Conservation (phyloP, 2,329 filamentous ascomycete genomes). For the Fusarium ramigenum region DNA sequence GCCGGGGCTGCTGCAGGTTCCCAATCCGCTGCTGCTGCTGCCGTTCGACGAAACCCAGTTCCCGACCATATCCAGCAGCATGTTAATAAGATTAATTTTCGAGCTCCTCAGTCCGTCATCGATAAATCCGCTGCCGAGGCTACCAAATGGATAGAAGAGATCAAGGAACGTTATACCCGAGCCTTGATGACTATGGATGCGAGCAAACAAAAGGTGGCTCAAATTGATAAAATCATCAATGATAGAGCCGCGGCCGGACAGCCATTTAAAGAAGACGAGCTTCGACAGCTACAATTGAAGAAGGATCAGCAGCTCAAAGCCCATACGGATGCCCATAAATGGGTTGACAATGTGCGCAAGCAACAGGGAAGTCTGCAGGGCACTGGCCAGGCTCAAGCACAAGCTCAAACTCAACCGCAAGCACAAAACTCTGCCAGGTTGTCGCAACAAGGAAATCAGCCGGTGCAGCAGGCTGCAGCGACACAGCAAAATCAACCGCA, state of each 20-base stretch:
- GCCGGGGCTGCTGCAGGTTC: constrained; percentile 10
- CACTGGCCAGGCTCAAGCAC: constrained; percentile 38
- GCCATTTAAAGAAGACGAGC: constrained; percentile 58
- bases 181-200: constrained; percentile 62
- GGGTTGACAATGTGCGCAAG: constrained; percentile 59
- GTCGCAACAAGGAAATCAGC: constrained; percentile 38
- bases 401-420: constrained; percentile 9
- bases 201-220: constrained; percentile 51
- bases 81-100: constrained; percentile 59
- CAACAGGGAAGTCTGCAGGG: constrained; percentile 52
- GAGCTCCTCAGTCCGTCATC: constrained; percentile 52
- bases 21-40: constrained; percentile 28
- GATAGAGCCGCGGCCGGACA: constrained; percentile 56
- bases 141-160: constrained; percentile 59
- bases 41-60: constrained; percentile 47
- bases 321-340: constrained; percentile 58
- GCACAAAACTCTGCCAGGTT: constrained; percentile 19
- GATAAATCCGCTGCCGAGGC: constrained; percentile 56
- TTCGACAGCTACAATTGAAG: constrained; percentile 55
- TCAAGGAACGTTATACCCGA: constrained; percentile 57
- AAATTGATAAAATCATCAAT: constrained; percentile 55
- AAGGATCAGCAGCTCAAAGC: constrained; percentile 56
- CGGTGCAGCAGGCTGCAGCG: constrained; percentile 25
- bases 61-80: constrained; percentile 58
- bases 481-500: constrained; percentile 25